Evolutionary conservation across 2,329 filamentous ascomycete genomes (phyloP).

Genomic region (Paracoccidioides lutzii): DNA sequence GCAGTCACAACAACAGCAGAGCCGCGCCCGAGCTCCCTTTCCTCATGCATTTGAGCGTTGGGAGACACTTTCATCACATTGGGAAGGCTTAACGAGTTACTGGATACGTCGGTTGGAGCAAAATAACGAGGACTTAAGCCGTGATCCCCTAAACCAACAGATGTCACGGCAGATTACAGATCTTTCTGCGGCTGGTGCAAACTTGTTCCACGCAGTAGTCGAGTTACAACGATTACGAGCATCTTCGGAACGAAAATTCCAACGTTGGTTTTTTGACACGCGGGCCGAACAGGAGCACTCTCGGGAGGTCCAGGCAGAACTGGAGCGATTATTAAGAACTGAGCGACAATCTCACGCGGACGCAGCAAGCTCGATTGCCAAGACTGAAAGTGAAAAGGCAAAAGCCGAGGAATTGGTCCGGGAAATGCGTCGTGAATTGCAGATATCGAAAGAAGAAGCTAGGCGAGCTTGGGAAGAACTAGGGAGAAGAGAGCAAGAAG

Average conservation of each 20-base stretch:
- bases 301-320: conserved; percentile 66
- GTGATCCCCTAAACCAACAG: conserved; percentile 73
- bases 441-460: conserved; percentile 92
- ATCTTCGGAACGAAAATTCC: conserved; percentile 93
- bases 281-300: conserved; percentile 73
- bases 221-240: conserved; percentile 87
- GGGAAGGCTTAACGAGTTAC: conserved; percentile 93
- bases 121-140: conserved; percentile 72
- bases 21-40: conserved; percentile 51
- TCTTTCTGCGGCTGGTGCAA: conserved; percentile 90
- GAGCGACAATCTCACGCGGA: conserved; percentile 60
- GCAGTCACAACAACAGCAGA: conserved; percentile 7
- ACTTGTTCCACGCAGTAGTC: conserved; percentile 93
- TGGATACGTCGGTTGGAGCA: conserved; percentile 91
- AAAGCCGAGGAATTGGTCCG: conserved; percentile 64
- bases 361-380: conserved; percentile 52
- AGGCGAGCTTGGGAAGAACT: conserved; percentile 95
- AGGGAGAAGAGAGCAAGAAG: conserved; percentile 81
- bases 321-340: conserved; percentile 61
- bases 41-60: conserved; percentile 96
- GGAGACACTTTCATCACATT: conserved; percentile 93
- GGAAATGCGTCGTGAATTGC: conserved; percentile 84
- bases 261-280: conserved; percentile 97
- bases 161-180: conserved; percentile 91
- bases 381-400: conserved; percentile 54